Conservation (phyloP, 2,329 filamentous ascomycete genomes). For the Colletotrichum lindemuthianum region DNA sequence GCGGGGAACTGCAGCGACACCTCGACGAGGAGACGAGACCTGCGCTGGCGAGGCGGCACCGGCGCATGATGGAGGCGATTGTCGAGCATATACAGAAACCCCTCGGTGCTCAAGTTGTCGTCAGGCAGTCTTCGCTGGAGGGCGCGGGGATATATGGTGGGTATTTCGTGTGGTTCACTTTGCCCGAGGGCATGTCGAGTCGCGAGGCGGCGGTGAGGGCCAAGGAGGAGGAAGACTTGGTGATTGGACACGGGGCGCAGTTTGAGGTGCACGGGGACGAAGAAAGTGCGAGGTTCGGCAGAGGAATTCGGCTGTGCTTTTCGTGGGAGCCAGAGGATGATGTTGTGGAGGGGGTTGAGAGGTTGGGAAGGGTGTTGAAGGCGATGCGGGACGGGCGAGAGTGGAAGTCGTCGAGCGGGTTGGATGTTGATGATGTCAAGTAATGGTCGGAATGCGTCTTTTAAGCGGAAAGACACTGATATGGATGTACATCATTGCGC, state of each 20-base stretch:
- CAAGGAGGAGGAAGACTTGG: slow-evolving; percentile 70
- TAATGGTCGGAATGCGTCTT: neutral
- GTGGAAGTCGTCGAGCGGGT: slow-evolving; percentile 28
- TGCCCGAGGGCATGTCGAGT: slow-evolving; percentile 63
- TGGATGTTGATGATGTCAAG: slow-evolving; percentile 33
- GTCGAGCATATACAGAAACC: slow-evolving; percentile 65
- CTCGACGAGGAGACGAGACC: slow-evolving; percentile 56
- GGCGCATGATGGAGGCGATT: slow-evolving; percentile 67
- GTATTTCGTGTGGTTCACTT: slow-evolving; percentile 84
- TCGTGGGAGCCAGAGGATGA: slow-evolving; percentile 75
- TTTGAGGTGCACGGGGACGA: slow-evolving; percentile 75
- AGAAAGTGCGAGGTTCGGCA: slow-evolving; percentile 63
- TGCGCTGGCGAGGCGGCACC: slow-evolving; percentile 56
- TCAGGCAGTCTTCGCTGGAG: slow-evolving; percentile 49
- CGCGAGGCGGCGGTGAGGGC: slow-evolving; percentile 68
- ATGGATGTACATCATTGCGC: neutral
- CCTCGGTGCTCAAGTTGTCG: slow-evolving; percentile 60
- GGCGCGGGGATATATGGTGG: slow-evolving; percentile 71
- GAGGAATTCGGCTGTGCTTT: slow-evolving; percentile 74
- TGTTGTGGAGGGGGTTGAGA: slow-evolving; percentile 73
- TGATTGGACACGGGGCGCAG: slow-evolving; percentile 73
- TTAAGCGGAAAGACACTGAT: too few relatives aligned
- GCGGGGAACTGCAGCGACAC: slow-evolving; percentile 55
- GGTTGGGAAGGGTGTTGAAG: slow-evolving; percentile 62
- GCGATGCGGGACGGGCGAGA: slow-evolving; percentile 44